These are phyloP conservation scores for Auricularia sp. DNA, from an alignment of 768 basidiomycete genomes.

Conservation along the genomic window DNA sequence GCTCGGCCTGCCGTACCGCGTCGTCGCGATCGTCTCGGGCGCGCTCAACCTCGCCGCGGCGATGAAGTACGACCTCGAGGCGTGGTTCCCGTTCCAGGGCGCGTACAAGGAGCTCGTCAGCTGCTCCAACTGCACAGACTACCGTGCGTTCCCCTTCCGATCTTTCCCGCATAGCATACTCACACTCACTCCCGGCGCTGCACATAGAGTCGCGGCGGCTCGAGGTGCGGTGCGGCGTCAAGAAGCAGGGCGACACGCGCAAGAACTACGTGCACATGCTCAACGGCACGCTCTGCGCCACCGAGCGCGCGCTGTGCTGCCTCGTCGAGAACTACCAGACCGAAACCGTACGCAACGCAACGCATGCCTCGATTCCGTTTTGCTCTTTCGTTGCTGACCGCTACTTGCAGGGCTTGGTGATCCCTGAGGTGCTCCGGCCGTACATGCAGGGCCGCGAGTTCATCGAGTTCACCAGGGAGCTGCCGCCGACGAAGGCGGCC, in stretches of 20 bases:
- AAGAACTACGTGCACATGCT: conserved; percentile 98
- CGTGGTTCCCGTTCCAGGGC: conserved; percentile 98
- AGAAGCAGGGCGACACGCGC: conserved; percentile 77
- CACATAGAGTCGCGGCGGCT: conserved; percentile 86
- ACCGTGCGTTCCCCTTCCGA: conserved; percentile 47
- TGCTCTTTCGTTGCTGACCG: not conserved
- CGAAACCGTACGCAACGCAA: conserved; percentile 51
- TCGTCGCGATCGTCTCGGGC: conserved; percentile 91
- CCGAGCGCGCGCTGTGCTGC: conserved; percentile 93
- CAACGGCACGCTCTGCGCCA: conserved; percentile 95
- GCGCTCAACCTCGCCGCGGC: conserved; percentile 94
- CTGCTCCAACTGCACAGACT: conserved; percentile 98
- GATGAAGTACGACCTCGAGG: conserved; percentile 96
- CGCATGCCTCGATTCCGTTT: not conserved
- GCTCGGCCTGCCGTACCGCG: conserved; percentile 81
- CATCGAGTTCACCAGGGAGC: conserved; percentile 70
- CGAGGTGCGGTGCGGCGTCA: conserved; percentile 89
- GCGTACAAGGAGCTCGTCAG: conserved; percentile 96
- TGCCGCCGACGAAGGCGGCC: conserved; percentile 51
- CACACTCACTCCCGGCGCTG: not conserved
- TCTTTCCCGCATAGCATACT: not conserved
- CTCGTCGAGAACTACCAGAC: conserved; percentile 99
- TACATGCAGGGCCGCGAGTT: conserved; percentile 97
- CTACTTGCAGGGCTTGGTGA: conserved; percentile 60
- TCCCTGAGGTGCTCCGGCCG: conserved; percentile 83